Evolutionary conservation across 2,329 filamentous ascomycete genomes (phyloP).

Genomic region (Tricladium varicosporioides): DNA sequence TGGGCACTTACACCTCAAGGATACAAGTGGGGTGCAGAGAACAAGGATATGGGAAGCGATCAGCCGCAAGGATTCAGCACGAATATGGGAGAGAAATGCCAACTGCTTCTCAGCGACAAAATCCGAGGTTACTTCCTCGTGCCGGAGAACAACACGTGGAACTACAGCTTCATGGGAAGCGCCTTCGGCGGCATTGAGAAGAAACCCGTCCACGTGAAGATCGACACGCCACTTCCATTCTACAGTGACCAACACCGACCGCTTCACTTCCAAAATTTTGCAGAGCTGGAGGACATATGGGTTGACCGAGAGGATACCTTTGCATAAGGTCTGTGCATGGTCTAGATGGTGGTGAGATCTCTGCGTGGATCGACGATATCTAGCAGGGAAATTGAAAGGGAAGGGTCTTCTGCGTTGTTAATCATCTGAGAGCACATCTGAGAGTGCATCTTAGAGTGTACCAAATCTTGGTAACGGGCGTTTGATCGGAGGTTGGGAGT

Average conservation of each 20-base stretch:
- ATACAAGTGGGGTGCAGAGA: conserved; percentile 96
- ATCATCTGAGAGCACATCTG: background rate
- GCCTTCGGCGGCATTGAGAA: conserved; percentile 87
- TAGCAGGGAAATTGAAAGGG: conserved; percentile 12
- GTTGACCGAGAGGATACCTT: conserved; percentile 93
- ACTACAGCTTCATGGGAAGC: conserved; percentile 97
- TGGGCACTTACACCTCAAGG: conserved; percentile 90
- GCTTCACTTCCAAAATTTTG: conserved; percentile 95
- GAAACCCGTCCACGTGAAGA: conserved; percentile 85
- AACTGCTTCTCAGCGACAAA: conserved; percentile 87
- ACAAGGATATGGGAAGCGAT: conserved; percentile 89
- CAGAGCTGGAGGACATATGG: conserved; percentile 94
- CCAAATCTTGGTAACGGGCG: conserved; percentile 25
- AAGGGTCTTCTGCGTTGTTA: conserved; percentile 12
- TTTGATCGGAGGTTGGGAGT: conserved; percentile 24
- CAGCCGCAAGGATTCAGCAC: conserved; percentile 93
- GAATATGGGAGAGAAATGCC: conserved; percentile 91
- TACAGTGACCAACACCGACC: conserved; percentile 92
- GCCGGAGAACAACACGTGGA: conserved; percentile 87
- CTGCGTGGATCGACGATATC: conserved; percentile 3
- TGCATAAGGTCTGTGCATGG: conserved; percentile 54
- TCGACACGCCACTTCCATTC: conserved; percentile 86
- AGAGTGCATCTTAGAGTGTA: conserved; percentile 3
- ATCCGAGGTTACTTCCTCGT: conserved; percentile 96
- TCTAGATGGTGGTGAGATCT: background rate